Evolutionary conservation across 768 basidiomycete genomes (phyloP), one percentile per base, ranked within the genome.

Genomic region (Leucogyrophana mollusca): DNA sequence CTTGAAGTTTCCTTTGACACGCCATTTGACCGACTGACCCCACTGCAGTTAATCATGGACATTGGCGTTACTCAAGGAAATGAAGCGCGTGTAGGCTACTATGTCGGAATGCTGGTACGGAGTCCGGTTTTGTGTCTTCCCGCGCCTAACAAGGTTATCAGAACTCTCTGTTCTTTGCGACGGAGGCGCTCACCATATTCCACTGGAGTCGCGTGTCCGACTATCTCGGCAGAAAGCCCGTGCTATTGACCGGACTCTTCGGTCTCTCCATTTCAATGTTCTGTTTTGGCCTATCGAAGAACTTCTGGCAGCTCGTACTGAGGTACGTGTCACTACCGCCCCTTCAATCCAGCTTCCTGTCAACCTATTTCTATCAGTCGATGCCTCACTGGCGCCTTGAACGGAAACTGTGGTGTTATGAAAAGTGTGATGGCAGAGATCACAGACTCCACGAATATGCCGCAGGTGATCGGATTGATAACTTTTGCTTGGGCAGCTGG

Each of bases 391-490:
- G 72, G 72, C 16, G 70, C 69, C 8, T 57, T 73, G 20, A 73
- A 73, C 53, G 83, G 82, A 27, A 83, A 73, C 46, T 60, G 71
- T 24, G 72, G 72, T 2, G 65, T 73, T 23, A 59, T 71, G 43
- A 73, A 72, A 48, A 70, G 71, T 40, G 65, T 68, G 58, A 53
- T 72, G 21, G 70, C 63, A 8, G 72, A 73, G 52, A 67, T 73
- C 37, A 72, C 49, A 6, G 49, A 50, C 25, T 25, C 49, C 11
- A 46, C 49, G 1, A 56, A 40, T 40, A 59, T 36, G 58, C 49
- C 30, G 14, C 43, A 38, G 55, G 71, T 79, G 10, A 85, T 81
- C 57, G 77, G 79, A 3, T 82, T 75, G 48, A 67, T 82, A 61
- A 83, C 85, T 1, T 59, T 63, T 14, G 56, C 69, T 11, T 74